Base-by-base conservation (phyloP, 495 filamentous ascomycete genomes). In the Usnea hakonensis region DNA sequence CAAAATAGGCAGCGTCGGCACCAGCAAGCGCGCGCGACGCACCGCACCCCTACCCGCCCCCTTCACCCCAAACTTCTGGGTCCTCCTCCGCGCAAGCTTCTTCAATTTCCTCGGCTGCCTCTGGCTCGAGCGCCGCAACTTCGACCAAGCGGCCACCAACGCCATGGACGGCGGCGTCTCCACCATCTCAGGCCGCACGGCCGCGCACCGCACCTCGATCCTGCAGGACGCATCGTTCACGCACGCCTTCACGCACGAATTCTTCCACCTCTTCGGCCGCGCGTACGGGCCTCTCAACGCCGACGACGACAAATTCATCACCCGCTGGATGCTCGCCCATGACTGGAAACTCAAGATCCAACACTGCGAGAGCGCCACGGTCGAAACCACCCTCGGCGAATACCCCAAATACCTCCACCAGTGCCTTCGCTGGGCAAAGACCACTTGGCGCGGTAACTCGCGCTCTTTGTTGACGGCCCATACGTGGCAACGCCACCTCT, bases 241-340 rank as follows among this genome's bases (percentile, higher is more conserved):
- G 6, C 60, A 76, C 19, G 80, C 74, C 13, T 89, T 85, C 71
- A 76, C 73, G 19, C 76, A 83, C 43, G 86, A 90, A 68, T 74
- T 78, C 64, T 79, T 83, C 63, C 70, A 66, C 19, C 58, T 67
- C 2, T 58, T 71, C 3, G 69, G 71, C 5, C n/a, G n/a, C n/a
- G n/a, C n/a, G n/a, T n/a, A n/a, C n/a, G n/a, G n/a, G n/a, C 68
- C 72, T 19, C 73, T 88, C 26, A 83, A 84, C 60, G 78, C 83
- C 0, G 86, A 88, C 70, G 84, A 87, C 68, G 87, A 89, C 74
- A 88, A 89, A 68, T 89, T 83, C 68, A 79, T 82, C 64, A 88
- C 87, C 1, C 79, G 86, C 11, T 88, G 80, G 76, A 71, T 81
- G 60, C 82, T 87, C 36, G 67, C 67, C 2, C 73, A 77, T 56